Base-by-base conservation (phyloP, 2,329 filamentous ascomycete genomes). In the Sclerotinia glacialis region DNA sequence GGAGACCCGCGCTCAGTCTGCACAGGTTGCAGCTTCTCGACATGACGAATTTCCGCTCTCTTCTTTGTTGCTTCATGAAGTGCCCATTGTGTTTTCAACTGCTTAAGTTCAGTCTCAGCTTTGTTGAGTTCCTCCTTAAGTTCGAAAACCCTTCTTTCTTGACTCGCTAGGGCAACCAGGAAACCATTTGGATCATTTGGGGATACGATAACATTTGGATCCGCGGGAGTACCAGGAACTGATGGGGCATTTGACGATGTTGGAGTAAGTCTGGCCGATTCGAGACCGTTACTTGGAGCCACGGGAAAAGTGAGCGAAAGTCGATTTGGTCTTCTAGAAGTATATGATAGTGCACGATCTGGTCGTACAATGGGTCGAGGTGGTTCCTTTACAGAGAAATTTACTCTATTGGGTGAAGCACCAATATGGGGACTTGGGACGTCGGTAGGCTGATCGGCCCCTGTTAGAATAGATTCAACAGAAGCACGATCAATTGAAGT, bases 101-200 rank as follows among this genome's bases (percentile, higher is more conserved):
- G 85, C 56, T 82, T 81, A 50, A 99, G 81, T 56, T 96, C 90
- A 16, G 81, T 79, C 76, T 99, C 94, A 7, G 95, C 94, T 68
- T 88, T 89, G 31, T 82, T 80, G n/a, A 99, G 82, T 78, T 98
- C 94, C 77, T 99, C 95, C 68, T 89, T 90, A 63, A 99, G 81
- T 78, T 98, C 95, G 67, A 99, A 80, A 1, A 99, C 94, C 71
- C 87, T 88, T 67, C 95, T 85, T 80, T 99, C 95, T 79, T 98
- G 93, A 18, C 92, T 89, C 54, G 95, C 95, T 73, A 99, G 90
- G 67, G 93, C 90, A 69, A 92, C 93, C 71, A 99, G 88, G 74
- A 97, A 91, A 0, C 70, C 72, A 31, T 61, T 72, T 6, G 74
- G 68, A 64, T 77, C 76, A 47, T 69, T 72, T 18, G 74, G 72